Conservation (phyloP, 2,329 filamentous ascomycete species). For the Helicocarpus griseus region DNA sequence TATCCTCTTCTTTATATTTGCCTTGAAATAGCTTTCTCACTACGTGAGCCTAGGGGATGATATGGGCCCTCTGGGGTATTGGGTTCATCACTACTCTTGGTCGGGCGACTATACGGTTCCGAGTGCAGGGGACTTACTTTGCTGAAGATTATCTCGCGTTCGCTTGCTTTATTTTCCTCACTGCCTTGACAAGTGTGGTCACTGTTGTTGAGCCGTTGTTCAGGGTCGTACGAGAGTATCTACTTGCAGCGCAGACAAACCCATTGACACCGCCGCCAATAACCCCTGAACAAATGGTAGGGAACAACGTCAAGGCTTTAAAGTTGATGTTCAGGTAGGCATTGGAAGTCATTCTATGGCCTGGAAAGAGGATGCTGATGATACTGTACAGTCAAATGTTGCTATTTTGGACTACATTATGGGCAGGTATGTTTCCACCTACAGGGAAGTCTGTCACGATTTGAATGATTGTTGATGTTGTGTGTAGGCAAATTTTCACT, state of each 20-base stretch:
- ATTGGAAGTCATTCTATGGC: neutral
- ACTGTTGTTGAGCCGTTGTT: neutral
- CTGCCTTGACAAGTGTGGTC: neutral
- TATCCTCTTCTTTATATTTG: too few species aligned
- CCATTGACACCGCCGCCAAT: neutral
- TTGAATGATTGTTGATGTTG: neutral
- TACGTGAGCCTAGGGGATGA: neutral
- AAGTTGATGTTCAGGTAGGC: slow-evolving; percentile 3
- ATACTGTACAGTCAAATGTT: neutral
- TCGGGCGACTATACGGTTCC: neutral
- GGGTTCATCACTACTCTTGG: neutral
- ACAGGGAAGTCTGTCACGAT: neutral
- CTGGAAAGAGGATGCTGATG: neutral
- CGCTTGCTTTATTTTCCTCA: slow-evolving; percentile 1
- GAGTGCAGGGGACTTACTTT: neutral
- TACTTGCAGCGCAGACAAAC: neutral
- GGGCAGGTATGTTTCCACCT: neutral
- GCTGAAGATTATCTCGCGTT: slow-evolving; percentile 2
- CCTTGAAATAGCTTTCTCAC: too few species aligned
- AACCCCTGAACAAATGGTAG: neutral
- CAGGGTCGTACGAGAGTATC: neutral
- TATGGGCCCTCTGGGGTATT: slow-evolving; percentile 1
- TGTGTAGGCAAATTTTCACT: slow-evolving; percentile 8
- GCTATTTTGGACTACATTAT: neutral
- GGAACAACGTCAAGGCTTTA: neutral